Base-by-base conservation (phyloP, 2,329 filamentous ascomycete genomes). In the Aspergillus quadricinctus region DNA sequence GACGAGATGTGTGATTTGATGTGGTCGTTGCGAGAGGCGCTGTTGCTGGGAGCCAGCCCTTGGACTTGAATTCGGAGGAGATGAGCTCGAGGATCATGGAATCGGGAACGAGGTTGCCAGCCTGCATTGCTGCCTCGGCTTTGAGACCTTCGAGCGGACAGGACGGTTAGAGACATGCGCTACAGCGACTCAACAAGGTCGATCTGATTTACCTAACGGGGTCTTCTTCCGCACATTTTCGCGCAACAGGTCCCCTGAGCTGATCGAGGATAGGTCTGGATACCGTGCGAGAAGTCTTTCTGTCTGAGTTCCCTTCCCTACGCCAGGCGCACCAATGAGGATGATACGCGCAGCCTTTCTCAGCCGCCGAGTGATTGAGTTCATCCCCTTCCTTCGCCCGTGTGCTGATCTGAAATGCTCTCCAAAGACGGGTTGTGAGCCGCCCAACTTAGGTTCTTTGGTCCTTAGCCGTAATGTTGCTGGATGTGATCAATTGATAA, bases 241-340 rank as follows among this genome's bases (percentile, higher is more conserved):
- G 60, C 94, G 88, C 57, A 99, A 79, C 17, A 99, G 80, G 74
- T 99, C 93, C 59, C 94, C 94, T 3, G 94, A 96, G 75, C 91
- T 96, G 74, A 99, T 93, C 19, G 92, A 88, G 53, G 90, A 88
- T 49, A 99, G 81, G 69, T 97, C 89, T 3, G 92, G 90, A 71
- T 94, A 99, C 64, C 89, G 86, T 65, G 87, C 80, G 64, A 97
- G 86, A 60, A 99, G 81, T 59, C 94, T 86, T 74, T 96, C 90
- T 52, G 90, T 91, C 78, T 99, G 94, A 3, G 94, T 99, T 61
- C 93, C 94, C 75, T 99, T 99, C 61, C 94, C 94, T 56, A 96
- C 94, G 57, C 92, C 92, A n/a, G 94, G 94, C 52, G 93, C 92
- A 66, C 94, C 94, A 66, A 99, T 85, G 64, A 99, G 85, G 70